Conservation (phyloP, 768 basidiomycete species). For the Russula sp. region DNA sequence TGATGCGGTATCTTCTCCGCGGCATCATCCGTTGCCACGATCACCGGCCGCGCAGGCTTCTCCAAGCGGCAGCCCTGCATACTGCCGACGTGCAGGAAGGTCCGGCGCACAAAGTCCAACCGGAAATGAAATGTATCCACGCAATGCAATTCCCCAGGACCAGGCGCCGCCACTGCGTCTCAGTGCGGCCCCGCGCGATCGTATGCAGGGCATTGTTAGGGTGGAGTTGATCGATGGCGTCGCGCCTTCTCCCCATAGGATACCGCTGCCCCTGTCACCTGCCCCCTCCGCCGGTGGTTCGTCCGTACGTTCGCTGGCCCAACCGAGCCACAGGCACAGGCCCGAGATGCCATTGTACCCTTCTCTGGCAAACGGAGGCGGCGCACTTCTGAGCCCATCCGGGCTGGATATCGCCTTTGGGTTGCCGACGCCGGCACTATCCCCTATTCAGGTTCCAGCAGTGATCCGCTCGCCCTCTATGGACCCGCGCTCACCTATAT, state of each 20-base stretch:
- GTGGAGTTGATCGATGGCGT: background rate
- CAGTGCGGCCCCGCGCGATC: background rate
- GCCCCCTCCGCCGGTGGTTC: background rate
- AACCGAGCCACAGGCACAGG: slow-evolving; percentile 8
- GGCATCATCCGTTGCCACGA: background rate
- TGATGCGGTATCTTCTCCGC: background rate
- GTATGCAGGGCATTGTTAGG: background rate
- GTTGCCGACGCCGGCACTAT: background rate
- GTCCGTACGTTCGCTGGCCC: background rate
- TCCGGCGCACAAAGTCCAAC: background rate
- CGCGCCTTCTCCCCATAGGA: background rate
- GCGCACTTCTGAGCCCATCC: background rate
- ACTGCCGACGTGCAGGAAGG: background rate
- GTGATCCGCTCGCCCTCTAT: background rate
- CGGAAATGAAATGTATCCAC: background rate
- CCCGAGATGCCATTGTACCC: slow-evolving; percentile 7
- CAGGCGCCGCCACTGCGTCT: background rate
- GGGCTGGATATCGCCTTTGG: background rate
- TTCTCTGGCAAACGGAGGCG: background rate
- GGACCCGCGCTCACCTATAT: slow-evolving; percentile 15
- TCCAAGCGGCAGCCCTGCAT: background rate
- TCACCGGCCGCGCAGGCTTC: background rate
- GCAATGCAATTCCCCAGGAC: background rate
- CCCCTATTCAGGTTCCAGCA: background rate
- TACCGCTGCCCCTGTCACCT: slow-evolving; percentile 12